phyloP scores from a whole-genome alignment of 2,329 filamentous ascomycete genomes.

The Alternaria infectoria region DNA sequence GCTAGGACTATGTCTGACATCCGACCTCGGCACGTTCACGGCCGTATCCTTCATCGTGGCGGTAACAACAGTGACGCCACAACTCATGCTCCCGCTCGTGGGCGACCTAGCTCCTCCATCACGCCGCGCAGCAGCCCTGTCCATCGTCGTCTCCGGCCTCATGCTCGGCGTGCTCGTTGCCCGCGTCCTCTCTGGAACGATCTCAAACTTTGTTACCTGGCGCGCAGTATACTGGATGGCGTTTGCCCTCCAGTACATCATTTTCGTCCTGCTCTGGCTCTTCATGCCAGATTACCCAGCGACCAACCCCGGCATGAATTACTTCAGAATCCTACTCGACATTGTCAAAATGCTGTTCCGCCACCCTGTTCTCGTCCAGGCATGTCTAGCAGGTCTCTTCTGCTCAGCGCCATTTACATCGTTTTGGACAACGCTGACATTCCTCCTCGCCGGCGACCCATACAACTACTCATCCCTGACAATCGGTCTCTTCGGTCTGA shows the following conservation, averaged over 20 bases:
- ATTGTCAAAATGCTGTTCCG: constrained; percentile 69
- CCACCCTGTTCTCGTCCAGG: constrained; percentile 73
- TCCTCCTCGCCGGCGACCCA: constrained; percentile 73
- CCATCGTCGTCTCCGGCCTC: constrained; percentile 76
- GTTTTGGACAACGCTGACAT: constrained; percentile 80
- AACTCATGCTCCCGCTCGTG: constrained; percentile 77
- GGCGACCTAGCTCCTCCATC: constrained; percentile 76
- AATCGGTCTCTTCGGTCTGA: constrained; percentile 80
- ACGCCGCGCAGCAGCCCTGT: constrained; percentile 71
- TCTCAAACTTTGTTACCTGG: constrained; percentile 77
- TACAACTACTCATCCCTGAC: constrained; percentile 71
- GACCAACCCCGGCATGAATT: constrained; percentile 72
- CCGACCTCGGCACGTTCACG: constrained; percentile 68
- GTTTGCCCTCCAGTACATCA: constrained; percentile 71
- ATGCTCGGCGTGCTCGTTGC: constrained; percentile 79
- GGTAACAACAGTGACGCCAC: constrained; percentile 80
- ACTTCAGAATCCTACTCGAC: constrained; percentile 68
- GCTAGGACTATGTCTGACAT: constrained; percentile 73
- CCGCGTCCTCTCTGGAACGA: constrained; percentile 74
- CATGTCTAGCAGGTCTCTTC: constrained; percentile 70
- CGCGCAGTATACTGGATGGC: constrained; percentile 80
- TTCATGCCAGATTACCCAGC: constrained; percentile 84
- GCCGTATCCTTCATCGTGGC: constrained; percentile 75
- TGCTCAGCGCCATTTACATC: constrained; percentile 67
- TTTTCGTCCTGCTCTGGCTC: constrained; percentile 69